Conservation (phyloP, 2,329 filamentous ascomycete genomes). For the Trichoderma sp. region DNA sequence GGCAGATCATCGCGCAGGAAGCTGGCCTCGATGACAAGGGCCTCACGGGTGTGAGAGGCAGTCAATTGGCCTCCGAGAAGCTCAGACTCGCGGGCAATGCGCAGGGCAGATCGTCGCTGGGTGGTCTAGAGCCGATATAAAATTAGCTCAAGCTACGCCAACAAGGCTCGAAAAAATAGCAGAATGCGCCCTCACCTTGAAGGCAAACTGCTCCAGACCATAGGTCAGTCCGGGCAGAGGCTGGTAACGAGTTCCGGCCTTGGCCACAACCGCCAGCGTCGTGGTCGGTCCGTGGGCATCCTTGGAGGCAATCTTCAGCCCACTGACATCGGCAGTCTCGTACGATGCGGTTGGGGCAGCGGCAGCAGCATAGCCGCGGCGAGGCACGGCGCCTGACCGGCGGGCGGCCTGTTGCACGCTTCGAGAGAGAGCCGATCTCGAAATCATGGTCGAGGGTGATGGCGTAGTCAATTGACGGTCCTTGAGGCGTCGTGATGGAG, state of each 20-base stretch:
- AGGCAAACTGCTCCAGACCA: constrained; percentile 91
- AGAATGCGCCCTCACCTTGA: constrained; percentile 65
- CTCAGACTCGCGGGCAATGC: constrained; percentile 92
- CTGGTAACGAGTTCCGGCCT: constrained; percentile 93
- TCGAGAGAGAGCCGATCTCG: constrained; percentile 59
- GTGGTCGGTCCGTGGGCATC: constrained; percentile 86
- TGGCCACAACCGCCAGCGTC: constrained; percentile 86
- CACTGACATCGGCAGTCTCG: constrained; percentile 79
- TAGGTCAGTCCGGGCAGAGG: constrained; percentile 84
- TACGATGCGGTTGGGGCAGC: constrained; percentile 71
- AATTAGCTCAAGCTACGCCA: constrained; percentile 46
- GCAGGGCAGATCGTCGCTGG: constrained; percentile 79
- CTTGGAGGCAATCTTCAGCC: constrained; percentile 89
- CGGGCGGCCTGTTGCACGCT: constrained; percentile 58
- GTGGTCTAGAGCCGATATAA: constrained; percentile 64
- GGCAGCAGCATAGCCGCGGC: constrained; percentile 56
- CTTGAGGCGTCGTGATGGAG: constrained; percentile 41
- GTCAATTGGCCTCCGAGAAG: constrained; percentile 88
- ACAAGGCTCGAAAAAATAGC: constrained; percentile 10
- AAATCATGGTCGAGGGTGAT: constrained; percentile 60
- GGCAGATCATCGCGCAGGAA: constrained; percentile 95
- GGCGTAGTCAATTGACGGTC: constrained; percentile 56
- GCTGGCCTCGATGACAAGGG: constrained; percentile 86
- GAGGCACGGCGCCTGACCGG: constrained; percentile 56
- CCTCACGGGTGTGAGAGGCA: constrained; percentile 88